Evolutionary conservation across 371 early-diverging fungal species (phyloP).

Genomic region (Circinella umbellata): DNA sequence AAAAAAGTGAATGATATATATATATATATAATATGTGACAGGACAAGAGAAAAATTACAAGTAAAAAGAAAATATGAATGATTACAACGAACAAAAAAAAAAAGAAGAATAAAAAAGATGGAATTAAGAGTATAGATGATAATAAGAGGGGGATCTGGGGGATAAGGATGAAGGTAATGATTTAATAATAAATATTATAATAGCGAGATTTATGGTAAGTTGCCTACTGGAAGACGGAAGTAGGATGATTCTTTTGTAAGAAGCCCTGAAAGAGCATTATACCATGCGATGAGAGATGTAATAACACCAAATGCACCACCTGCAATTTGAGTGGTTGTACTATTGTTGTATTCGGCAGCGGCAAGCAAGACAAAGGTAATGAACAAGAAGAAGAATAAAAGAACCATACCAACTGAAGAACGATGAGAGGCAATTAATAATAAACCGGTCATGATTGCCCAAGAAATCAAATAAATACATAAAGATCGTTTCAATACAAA

Average conservation of each 20-base stretch:
- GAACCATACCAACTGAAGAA: constrained; percentile 63
- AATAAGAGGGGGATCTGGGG: no score
- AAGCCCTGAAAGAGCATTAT: constrained; percentile 70
- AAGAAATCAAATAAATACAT: constrained; percentile 69
- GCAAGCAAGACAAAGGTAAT: constrained; percentile 69
- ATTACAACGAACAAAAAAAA: constrained; percentile 4
- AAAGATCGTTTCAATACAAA: constrained; percentile 59
- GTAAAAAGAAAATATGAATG: background rate
- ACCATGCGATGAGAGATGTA: constrained; percentile 75
- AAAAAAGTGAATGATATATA: no score
- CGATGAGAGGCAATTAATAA: constrained; percentile 73
- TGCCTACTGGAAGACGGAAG: constrained; percentile 62
- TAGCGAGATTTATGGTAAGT: background rate
- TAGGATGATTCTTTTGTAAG: constrained; percentile 62
- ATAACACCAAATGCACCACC: constrained; percentile 74
- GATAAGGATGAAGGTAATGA: background rate
- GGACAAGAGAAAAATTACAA: no score
- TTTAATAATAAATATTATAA: background rate
- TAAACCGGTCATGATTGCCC: constrained; percentile 73
- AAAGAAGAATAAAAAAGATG: no score
- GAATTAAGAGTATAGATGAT: background rate
- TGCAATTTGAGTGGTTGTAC: constrained; percentile 46
- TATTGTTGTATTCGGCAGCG: constrained; percentile 48
- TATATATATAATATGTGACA: no score
- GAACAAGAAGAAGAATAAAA: constrained; percentile 68